phyloP scores from a whole-genome alignment of 495 filamentous ascomycete species.

The Neurospora discreta region DNA sequence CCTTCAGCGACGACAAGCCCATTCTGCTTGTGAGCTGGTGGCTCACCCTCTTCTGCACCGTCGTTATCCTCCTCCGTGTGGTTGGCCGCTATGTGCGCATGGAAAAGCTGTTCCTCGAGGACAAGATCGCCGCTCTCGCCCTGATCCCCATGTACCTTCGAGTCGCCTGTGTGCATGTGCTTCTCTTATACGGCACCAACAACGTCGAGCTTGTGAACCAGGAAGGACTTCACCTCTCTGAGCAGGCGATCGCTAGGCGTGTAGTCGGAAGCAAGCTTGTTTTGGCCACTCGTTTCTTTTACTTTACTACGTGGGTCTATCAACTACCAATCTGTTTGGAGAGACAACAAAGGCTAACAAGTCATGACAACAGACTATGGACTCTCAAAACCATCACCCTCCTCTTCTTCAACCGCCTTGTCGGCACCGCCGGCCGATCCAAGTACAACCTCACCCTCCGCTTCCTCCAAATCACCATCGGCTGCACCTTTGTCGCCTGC shows the following conservation, averaged over 20 bases:
- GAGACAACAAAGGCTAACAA: no score
- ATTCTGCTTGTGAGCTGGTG: slow-evolving; percentile 86
- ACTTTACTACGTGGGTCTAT: slow-evolving; percentile 59
- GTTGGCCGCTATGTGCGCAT: slow-evolving; percentile 69
- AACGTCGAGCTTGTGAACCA: slow-evolving; percentile 45
- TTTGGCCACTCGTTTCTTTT: slow-evolving; percentile 50
- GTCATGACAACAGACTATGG: slow-evolving; percentile 56
- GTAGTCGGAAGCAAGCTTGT: slow-evolving; percentile 52
- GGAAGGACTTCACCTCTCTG: slow-evolving; percentile 18
- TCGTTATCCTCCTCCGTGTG: slow-evolving; percentile 68
- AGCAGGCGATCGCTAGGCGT: slow-evolving; percentile 35
- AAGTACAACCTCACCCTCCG: slow-evolving; percentile 54
- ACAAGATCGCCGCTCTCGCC: slow-evolving; percentile 69
- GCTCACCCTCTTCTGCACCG: slow-evolving; percentile 69
- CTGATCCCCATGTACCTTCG: slow-evolving; percentile 69
- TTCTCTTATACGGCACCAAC: slow-evolving; percentile 81
- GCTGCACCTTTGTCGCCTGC: slow-evolving; percentile 61
- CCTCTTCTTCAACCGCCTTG: slow-evolving; percentile 77
- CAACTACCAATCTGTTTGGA: no score
- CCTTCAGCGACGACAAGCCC: slow-evolving; percentile 51
- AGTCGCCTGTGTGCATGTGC: slow-evolving; percentile 74
- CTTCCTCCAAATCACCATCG: slow-evolving; percentile 59
- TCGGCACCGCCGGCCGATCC: slow-evolving; percentile 47
- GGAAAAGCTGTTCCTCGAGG: slow-evolving; percentile 71
- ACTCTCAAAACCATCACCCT: slow-evolving; percentile 78